phyloP scores from a whole-genome alignment of 306 rosid genomes.

The Mimosa pudica region DNA sequence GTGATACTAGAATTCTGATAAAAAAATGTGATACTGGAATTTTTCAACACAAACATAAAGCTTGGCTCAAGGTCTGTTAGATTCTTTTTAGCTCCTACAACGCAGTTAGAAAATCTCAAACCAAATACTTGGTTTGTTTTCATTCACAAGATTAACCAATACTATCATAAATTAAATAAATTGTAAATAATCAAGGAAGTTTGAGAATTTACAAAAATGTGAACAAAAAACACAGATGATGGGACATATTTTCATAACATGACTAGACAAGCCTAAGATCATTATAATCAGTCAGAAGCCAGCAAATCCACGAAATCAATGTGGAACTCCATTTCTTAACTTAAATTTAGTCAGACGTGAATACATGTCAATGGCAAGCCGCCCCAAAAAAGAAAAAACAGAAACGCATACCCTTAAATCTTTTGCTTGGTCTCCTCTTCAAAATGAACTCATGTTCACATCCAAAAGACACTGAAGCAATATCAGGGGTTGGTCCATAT shows the following conservation, averaged over 20 bases:
- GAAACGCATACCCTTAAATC: constrained; percentile 45
- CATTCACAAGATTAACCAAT: background rate
- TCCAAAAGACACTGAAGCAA: constrained; percentile 83
- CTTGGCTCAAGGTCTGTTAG: background rate
- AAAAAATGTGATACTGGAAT: background rate
- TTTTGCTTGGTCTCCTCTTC: constrained; percentile 65
- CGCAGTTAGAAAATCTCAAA: background rate
- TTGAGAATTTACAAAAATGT: too few species aligned
- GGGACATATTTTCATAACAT: background rate
- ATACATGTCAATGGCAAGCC: background rate
- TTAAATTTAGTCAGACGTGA: constrained; percentile 10
- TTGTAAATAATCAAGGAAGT: too few species aligned
- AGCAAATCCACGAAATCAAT: background rate
- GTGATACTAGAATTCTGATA: background rate
- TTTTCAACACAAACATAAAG: background rate
- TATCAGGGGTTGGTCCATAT: constrained; percentile 81
- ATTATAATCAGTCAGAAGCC: background rate
- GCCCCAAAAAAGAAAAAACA: too few species aligned
- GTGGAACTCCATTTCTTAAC: constrained; percentile 5
- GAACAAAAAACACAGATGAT: too few species aligned
- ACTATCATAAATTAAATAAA: too few species aligned
- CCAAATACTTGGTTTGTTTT: background rate
- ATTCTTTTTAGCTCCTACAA: background rate
- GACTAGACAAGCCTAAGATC: background rate
- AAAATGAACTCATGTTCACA: constrained; percentile 86